Conservation (phyloP, 805 yeast species). For the Ogataea minuta region DNA sequence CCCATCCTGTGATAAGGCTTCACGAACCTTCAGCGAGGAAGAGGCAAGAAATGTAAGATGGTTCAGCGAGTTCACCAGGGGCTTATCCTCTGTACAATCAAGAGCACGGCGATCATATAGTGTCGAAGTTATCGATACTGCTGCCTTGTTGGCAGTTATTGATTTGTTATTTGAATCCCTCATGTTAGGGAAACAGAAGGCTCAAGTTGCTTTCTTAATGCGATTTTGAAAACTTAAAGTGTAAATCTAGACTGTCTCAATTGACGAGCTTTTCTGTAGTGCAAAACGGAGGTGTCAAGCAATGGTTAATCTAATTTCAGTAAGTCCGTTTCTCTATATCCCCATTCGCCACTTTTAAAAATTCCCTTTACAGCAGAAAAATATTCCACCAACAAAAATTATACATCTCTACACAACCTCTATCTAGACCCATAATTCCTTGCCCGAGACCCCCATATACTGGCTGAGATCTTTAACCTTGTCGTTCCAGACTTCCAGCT, state of each 20-base stretch:
- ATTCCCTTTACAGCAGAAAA: constrained; percentile 2
- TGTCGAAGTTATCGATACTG: constrained; percentile 85
- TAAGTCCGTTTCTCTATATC: constrained; percentile 2
- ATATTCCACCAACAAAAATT: background rate
- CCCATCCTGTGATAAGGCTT: constrained; percentile 84
- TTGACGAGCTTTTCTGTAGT: too few relatives aligned
- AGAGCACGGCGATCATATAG: constrained; percentile 90
- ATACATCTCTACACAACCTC: background rate
- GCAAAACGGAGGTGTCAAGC: too few relatives aligned
- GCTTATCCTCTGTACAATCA: constrained; percentile 85
- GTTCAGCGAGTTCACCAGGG: constrained; percentile 86
- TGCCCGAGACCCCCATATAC: constrained; percentile 60
- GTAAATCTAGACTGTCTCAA: too few relatives aligned
- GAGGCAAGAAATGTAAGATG: constrained; percentile 86
- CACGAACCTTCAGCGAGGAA: constrained; percentile 84
- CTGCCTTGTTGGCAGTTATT: constrained; percentile 77
- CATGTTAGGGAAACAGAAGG: constrained; percentile 42
- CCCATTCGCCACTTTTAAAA: constrained; percentile 12
- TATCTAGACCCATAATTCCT: constrained; percentile 56
- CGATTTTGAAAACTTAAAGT: too few relatives aligned
- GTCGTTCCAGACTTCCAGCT: constrained; percentile 73
- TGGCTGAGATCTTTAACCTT: constrained; percentile 65
- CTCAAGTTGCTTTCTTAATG: too few relatives aligned
- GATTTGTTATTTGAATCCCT: constrained; percentile 87
- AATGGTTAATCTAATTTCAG: too few relatives aligned